Base-by-base conservation (phyloP, 768 basidiomycete species). In the Xanthoconium stramineum region DNA sequence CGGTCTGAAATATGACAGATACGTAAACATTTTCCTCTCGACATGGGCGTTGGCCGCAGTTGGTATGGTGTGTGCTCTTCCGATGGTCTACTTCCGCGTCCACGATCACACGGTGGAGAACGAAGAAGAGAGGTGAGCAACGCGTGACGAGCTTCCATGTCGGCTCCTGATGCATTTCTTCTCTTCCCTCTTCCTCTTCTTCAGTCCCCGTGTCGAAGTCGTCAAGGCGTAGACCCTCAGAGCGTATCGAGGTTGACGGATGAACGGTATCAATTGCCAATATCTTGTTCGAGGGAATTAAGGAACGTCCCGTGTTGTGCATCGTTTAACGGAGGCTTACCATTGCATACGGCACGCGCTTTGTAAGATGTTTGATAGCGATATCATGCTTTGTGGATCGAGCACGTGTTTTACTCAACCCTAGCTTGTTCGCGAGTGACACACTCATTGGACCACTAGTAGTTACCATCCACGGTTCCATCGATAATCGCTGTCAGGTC, bases 11-110 rank as follows among this genome's bases (percentile, higher is more conserved):
- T 6, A 15, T 12, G 17, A 36, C 56, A 76, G 74, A 20, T 90
- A 78, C 69, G 85, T 88, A 84, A 86, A 83, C 65, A 79, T 91
- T 35, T 88, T 91, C 64, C 56, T 83, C 53, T 87, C 86, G 7
- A 89, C 88, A 1, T 91, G 88, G 89, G 75, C 69, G 4, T 74
- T 91, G 19, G 78, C 86, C 33, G 80, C 81, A 30, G 82, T 75
- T 0, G 88, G 88, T 1, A 79, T 89, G 49, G 49, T 86, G 47
- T 86, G 83, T 57, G 81, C 85, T 5, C 64, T 89, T 9, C 89
- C 87, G 13, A 89, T 91, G 88, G 81, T 91, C 28, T 76, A 86
- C 62, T 73, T 80, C 53, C 85, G 89, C 15, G 85, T 90, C 47
- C 82, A 75, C 54, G 78, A 90, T 37, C 78, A 73, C 53, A 80